Evolutionary conservation across 2,329 filamentous ascomycete genomes (phyloP).

Genomic region (Colletotrichum eleusines): DNA sequence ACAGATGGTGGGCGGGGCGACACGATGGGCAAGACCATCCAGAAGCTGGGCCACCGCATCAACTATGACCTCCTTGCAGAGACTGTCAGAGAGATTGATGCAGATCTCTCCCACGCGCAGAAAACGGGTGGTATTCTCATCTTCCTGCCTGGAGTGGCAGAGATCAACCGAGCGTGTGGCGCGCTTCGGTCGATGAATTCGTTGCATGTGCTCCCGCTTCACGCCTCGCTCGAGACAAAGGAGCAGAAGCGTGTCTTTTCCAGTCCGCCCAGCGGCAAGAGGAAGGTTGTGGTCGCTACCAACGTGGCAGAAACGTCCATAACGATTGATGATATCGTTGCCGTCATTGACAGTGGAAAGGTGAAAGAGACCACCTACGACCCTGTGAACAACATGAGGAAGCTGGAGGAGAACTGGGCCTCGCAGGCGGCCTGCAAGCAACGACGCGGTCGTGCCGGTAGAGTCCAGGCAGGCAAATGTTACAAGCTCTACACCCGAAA

Average conservation of each 20-base stretch:
- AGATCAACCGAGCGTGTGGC: constrained; percentile 86
- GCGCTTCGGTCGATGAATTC: constrained; percentile 71
- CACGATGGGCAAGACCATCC: constrained; percentile 76
- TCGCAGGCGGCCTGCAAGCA: constrained; percentile 95
- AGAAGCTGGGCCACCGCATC: constrained; percentile 82
- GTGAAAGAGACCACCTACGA: constrained; percentile 98
- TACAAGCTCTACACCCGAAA: constrained; percentile 95
- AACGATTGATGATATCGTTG: constrained; percentile 97
- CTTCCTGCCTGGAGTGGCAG: constrained; percentile 90
- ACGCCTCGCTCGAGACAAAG: constrained; percentile 88
- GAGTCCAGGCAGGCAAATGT: constrained; percentile 90
- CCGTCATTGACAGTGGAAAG: constrained; percentile 93
- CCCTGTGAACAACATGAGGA: constrained; percentile 91
- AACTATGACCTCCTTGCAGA: constrained; percentile 90
- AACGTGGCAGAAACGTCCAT: constrained; percentile 99
- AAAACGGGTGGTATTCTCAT: constrained; percentile 92
- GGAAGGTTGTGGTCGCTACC: constrained; percentile 94
- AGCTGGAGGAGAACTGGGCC: constrained; percentile 94
- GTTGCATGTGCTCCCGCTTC: constrained; percentile 86
- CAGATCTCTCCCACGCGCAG: constrained; percentile 72
- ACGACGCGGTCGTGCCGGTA: constrained; percentile 89
- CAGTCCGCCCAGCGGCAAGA: constrained; percentile 78
- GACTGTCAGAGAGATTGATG: constrained; percentile 85
- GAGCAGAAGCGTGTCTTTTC: constrained; percentile 92
- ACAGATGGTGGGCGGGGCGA: constrained; percentile 61